Evolutionary conservation across 441 rosid species (phyloP).

Genomic region (Melastoma candidum): DNA sequence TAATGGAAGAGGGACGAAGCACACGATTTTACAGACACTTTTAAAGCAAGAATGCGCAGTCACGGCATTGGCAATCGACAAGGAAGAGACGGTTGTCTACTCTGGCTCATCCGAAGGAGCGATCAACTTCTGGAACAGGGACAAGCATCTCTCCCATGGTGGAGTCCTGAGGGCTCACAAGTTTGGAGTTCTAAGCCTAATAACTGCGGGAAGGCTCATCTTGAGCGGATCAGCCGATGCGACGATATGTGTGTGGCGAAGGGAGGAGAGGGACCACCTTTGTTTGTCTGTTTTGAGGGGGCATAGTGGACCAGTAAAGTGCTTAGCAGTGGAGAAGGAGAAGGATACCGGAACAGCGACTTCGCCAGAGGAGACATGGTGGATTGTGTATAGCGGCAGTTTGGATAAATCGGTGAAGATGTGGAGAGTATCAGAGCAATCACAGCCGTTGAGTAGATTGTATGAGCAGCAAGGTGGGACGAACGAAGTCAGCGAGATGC

Average conservation of each 20-base stretch:
- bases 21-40: slow-evolving; percentile 67
- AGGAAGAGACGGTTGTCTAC: slow-evolving; percentile 45
- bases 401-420: slow-evolving; percentile 80
- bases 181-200: slow-evolving; percentile 61
- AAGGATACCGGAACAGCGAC: slow-evolving; percentile 15
- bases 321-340: slow-evolving; percentile 70
- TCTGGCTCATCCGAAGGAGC: slow-evolving; percentile 88
- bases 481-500: slow-evolving; percentile 10
- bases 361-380: slow-evolving; percentile 28
- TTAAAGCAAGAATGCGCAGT: slow-evolving; percentile 79
- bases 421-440: slow-evolving; percentile 68
- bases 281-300: slow-evolving; percentile 64
- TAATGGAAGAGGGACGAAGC: slow-evolving; percentile 82
- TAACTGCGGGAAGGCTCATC: slow-evolving; percentile 53
- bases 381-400: slow-evolving; percentile 88
- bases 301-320: slow-evolving; percentile 80
- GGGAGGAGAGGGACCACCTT: slow-evolving; percentile 37
- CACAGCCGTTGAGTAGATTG: slow-evolving; percentile 32
- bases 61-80: slow-evolving; percentile 53
- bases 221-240: slow-evolving; percentile 83
- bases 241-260: slow-evolving; percentile 77
- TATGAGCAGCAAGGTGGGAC: slow-evolving; percentile 7
- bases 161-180: slow-evolving; percentile 73
- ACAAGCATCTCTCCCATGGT: slow-evolving; percentile 42
- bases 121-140: slow-evolving; percentile 73